Conservation (phyloP, 805 yeast species). For the Candida maesae region DNA sequence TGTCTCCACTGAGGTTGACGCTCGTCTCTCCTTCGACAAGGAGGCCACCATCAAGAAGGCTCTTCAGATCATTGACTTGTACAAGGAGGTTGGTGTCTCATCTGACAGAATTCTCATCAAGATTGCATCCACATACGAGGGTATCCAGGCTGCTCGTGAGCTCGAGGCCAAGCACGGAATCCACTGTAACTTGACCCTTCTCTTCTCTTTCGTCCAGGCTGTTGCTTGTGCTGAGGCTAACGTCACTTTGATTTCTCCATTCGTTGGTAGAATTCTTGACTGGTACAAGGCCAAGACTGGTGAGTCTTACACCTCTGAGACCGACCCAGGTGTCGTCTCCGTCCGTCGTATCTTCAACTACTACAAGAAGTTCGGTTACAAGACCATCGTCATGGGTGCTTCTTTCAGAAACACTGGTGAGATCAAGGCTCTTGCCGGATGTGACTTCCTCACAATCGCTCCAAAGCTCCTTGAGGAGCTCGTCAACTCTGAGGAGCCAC, state of each 20-base stretch:
- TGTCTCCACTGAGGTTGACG: conserved; percentile 99
- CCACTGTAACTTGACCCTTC: conserved; percentile 92
- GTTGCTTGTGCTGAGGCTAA: conserved; percentile 98
- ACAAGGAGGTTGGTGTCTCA: conserved; percentile 77
- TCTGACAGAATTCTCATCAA: conserved; percentile 93
- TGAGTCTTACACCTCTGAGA: conserved; percentile 70
- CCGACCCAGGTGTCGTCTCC: conserved; percentile 95
- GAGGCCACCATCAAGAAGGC: conserved; percentile 95
- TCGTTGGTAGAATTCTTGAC: conserved; percentile 98
- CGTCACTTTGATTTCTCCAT: conserved; percentile 95
- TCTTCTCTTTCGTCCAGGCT: conserved; percentile 95
- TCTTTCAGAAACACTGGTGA: conserved; percentile 97
- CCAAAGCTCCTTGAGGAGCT: conserved; percentile 90
- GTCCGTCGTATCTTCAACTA: conserved; percentile 90
- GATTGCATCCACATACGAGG: conserved; percentile 98
- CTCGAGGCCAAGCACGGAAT: conserved; percentile 86
- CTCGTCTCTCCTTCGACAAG: conserved; percentile 94
- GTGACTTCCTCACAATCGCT: conserved; percentile 92
- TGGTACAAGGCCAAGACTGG: conserved; percentile 97
- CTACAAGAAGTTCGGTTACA: conserved; percentile 95
- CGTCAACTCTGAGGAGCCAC: conserved; percentile 67
- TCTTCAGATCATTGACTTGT: conserved; percentile 79
- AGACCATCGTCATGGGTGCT: conserved; percentile 99
- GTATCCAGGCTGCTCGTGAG: conserved; percentile 97
- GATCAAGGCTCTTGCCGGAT: conserved; percentile 95